Base-by-base conservation (phyloP, 768 basidiomycete genomes). In the Trametes coccinea region DNA sequence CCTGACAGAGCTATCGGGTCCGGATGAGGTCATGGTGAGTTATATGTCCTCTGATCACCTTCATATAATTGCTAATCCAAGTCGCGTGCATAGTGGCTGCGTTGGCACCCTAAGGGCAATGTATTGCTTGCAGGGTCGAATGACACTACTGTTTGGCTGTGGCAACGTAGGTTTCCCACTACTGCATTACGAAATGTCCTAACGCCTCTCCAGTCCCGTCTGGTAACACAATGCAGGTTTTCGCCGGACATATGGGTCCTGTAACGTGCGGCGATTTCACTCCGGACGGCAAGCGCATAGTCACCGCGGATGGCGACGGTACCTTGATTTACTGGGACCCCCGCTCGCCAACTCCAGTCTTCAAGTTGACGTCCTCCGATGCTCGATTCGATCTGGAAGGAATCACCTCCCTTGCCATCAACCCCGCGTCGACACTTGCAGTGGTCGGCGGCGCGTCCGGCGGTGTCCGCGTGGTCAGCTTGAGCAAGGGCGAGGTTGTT, bases 21-120 rank as follows among this genome's bases (percentile, higher is more conserved):
- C 93, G 7, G 95, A 97, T 75, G 97, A 99, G 79, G 89, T 98
- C 65, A 90, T 89, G 82, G 96, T 96, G 70, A 63, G 87, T 77
- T 16, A 16, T n/a, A 16, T 54, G 22, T 30, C 30, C 27, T 31
- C n/a, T 16, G 40, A 34, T 50, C 16, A 34, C 45, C 9, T 46
- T 40, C 7, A 5, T 6, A n/a, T 40, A 16, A 47, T 45, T 44
- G n/a, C 52, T 64, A 49, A 67, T 55, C 10, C n/a, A n/a, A 37
- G 27, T 37, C 58, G 37, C 43, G 29, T 13, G 13, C 43, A 13
- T 59, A 98, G 95, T 98, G 93, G 83, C 70, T 98, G 52, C 81
- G 86, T 77, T 99, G 96, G 96, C 97, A 99, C 79, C 97, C 97
- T 0, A 95, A 88, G 72, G 97, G 95, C 5, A 76, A 79, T 41